These are phyloP conservation scores for Francoa sonchifolia DNA, from an alignment of 441 rosid species.

Conservation along the genomic window DNA sequence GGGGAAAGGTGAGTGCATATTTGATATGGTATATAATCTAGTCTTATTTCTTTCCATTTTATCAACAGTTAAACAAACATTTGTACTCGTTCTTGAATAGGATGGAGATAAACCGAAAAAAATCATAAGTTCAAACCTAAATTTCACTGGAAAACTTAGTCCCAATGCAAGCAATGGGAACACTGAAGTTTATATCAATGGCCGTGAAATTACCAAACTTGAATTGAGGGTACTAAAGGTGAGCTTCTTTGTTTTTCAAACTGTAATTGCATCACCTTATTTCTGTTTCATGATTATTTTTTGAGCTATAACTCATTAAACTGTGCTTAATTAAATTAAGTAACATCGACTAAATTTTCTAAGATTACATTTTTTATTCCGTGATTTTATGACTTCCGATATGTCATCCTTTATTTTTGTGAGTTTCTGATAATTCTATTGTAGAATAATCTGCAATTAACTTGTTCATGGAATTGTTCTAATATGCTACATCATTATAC, in stretches of 20 bases:
- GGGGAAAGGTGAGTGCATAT: slow-evolving; percentile 72
- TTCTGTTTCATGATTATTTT: neutral
- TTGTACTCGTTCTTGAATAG: slow-evolving; percentile 29
- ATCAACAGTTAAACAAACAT: too few species aligned
- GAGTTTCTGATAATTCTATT: too few species aligned
- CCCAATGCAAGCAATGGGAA: slow-evolving; percentile 78
- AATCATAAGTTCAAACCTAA: slow-evolving; percentile 76
- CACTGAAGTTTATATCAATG: slow-evolving; percentile 84
- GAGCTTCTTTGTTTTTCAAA: slow-evolving; percentile 8
- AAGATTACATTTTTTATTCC: neutral
- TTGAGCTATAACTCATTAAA: neutral
- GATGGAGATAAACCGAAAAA: slow-evolving; percentile 91
- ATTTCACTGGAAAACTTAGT: slow-evolving; percentile 68
- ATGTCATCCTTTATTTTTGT: too few species aligned
- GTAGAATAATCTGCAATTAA: too few species aligned
- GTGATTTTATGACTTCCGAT: neutral
- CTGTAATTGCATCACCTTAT: neutral
- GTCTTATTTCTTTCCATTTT: slow-evolving; percentile 8
- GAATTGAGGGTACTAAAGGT: slow-evolving; percentile 79
- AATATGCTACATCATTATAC: too few species aligned
- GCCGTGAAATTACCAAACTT: slow-evolving; percentile 86
- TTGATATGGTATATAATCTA: slow-evolving; percentile 5
- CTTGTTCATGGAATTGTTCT: too few species aligned
- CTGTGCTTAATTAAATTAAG: neutral
- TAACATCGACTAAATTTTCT: neutral